Base-by-base conservation (phyloP, 768 basidiomycete genomes). In the Lactarius akahatsu region DNA sequence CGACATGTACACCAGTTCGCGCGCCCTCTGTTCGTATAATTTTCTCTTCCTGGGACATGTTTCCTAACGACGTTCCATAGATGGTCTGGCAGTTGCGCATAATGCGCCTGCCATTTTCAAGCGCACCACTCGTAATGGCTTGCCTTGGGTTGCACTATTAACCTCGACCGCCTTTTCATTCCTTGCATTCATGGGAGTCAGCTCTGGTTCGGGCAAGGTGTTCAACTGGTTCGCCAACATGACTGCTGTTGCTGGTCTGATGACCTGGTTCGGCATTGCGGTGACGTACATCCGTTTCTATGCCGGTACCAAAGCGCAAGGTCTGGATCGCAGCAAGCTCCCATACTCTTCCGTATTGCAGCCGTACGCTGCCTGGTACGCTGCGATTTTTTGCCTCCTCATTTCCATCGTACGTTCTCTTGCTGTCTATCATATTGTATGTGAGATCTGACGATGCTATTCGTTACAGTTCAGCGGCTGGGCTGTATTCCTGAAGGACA, bases 1-100 rank as follows among this genome's bases (percentile, higher is more conserved):
- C 74, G 94, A 96, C 74, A 76, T 97, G 58, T 96, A 93, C 78
- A 95, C 92, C 4, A 88, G 89, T 54, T 94, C 93, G 20, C 87
- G 91, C 62, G 91, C 90, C 0, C 82, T 98, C 13, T 96, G 90
- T 91, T 68, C 71, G 88, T 80, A 41, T 52, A 30, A 47, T 11
- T 18, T 40, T 8, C 4, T 18, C 50, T 45, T 23, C 18, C n/a
- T 60, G 59, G 28, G 54, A 43, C n/a, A 52, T 60, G 47, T 64
- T 41, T 28, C 2, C 34, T 65, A 62, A 45, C 50, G 45, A 54
- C 60, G 32, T 26, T 26, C 50, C 9, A 15, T 41, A 90, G 90
- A 96, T 76, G 94, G 92, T 61, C 82, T 98, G 63, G 89, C 95
- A n/a, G 71, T 82, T 18, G 80, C 85, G 41, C 88, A 90, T 1